These are phyloP conservation scores for Aphelidium insulamus DNA, from an alignment of 371 early-diverging fungal species.

Conservation along the genomic window DNA sequence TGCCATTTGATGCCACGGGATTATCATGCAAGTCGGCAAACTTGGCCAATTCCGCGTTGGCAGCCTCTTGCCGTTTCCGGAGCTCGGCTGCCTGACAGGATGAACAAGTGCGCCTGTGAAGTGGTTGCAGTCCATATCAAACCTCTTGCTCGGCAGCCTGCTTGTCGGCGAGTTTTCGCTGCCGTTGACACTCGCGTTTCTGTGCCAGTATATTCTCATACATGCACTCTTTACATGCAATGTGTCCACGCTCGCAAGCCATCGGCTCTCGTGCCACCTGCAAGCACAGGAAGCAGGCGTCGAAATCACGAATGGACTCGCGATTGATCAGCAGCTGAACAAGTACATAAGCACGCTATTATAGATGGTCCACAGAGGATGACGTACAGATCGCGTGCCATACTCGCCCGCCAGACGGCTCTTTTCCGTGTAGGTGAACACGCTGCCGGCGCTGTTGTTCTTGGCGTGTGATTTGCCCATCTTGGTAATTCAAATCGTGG, in stretches of 20 bases:
- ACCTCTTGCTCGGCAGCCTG: constrained; percentile 6
- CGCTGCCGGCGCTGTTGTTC: constrained; percentile 82
- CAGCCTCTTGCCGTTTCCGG: too few species aligned
- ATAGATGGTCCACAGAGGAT: background rate
- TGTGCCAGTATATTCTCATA: constrained; percentile 66
- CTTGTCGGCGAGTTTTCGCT: constrained; percentile 13
- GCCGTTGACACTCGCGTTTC: constrained; percentile 46
- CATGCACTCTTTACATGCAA: constrained; percentile 75
- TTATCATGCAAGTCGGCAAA: too few species aligned
- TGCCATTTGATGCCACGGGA: too few species aligned
- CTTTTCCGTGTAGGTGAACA: constrained; percentile 81
- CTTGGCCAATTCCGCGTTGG: too few species aligned
- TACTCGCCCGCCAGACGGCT: constrained; percentile 64
- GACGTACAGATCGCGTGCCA: constrained; percentile 58
- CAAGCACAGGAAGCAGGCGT: constrained; percentile 81
- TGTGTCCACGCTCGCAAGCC: constrained; percentile 55
- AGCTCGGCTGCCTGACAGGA: too few species aligned
- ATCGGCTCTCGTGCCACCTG: constrained; percentile 62
- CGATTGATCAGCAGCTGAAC: constrained; percentile 6
- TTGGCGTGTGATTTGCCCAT: too few species aligned
- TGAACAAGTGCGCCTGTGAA: too few species aligned
- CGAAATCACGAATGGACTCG: constrained; percentile 63
- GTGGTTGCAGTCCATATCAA: too few species aligned
- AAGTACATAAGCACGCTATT: background rate
- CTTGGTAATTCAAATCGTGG: too few species aligned